Base-by-base conservation (phyloP, 2,329 filamentous ascomycete species). In the Pyrenophora graminea region DNA sequence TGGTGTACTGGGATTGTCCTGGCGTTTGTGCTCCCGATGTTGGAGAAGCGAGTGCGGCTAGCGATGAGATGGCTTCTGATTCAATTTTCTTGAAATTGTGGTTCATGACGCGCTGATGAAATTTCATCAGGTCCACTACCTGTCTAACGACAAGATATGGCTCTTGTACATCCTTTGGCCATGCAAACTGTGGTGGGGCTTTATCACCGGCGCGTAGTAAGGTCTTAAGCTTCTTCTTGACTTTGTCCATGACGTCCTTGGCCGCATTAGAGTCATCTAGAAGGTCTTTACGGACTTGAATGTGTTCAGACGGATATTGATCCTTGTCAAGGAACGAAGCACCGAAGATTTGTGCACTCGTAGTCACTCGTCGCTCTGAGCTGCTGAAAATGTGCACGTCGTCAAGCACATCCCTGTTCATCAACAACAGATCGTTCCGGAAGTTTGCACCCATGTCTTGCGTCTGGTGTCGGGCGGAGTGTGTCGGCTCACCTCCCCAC, bases 201-300 rank as follows among this genome's bases (percentile, higher is more conserved):
- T 94, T 89, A 55, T 91, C 90, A n/a, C 93, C 94, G 72, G 96
- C 90, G 25, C 94, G 86, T 51, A 99, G 76, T 17, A 99, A 81
- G 1, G 90, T 87, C 77, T 99, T 99, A 23, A 99, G 82, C 84
- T 96, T 97, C 83, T 99, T 99, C 82, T 99, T 99, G 48, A 99
- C 94, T 75, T 96, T 97, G 76, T 99, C 95, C 89, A 97, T 99
- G 68, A 96, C 91, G 71, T 99, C 94, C 73, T 99, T 99, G 51
- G 94, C 94, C 3, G 94, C 94, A 72, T 99, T 99, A 0, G 92
- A 97, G 70, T 99, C 94, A 71, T 99, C 94, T 3, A 99, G 79
- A 6, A 99, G 82, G 74, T 97, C 92, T 71, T 99, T 99, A 45
- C 94, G 87, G 49, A 97, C 87, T 30, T 86, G 88, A 57, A 99